Evolutionary conservation across 108 stramenopile genomes (phyloP).

Genomic region (Epithemia pelagica): DNA sequence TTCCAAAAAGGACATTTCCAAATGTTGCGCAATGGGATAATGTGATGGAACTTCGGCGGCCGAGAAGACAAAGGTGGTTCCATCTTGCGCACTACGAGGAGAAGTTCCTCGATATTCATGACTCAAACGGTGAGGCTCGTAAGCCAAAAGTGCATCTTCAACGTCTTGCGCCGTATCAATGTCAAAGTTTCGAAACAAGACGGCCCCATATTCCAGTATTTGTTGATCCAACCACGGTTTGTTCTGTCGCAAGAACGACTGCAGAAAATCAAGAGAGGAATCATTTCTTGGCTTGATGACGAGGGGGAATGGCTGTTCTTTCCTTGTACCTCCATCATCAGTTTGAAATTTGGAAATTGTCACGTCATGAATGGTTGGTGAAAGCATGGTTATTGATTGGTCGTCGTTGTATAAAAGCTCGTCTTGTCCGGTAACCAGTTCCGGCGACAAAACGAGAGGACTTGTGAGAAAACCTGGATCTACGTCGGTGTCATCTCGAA

Average conservation of each 20-base stretch:
- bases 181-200: constrained; percentile 40
- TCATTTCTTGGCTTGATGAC: constrained; percentile 21
- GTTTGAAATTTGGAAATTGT: too few species aligned
- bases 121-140: constrained; percentile 30
- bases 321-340: too few species aligned
- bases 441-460: too few species aligned
- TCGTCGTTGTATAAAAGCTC: too few species aligned
- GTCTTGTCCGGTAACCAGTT: too few species aligned
- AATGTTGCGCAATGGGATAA: constrained; percentile 35
- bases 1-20: constrained; percentile 40
- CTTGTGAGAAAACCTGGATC: too few species aligned
- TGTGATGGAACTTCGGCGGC: constrained; percentile 33
- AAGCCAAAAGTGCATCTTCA: constrained; percentile 14
- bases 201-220: constrained; percentile 35
- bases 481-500: too few species aligned
- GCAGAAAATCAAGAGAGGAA: constrained; percentile 8
- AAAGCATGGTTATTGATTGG: too few species aligned
- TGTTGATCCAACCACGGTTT: constrained; percentile 28
- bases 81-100: constrained; percentile 18
- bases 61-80: constrained; percentile 27
- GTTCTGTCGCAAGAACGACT: constrained; percentile 12
- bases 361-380: too few species aligned
- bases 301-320: constrained; percentile 10
- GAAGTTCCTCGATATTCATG: constrained; percentile 41
- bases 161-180: constrained; percentile 17